phyloP scores from a whole-genome alignment of 2,329 filamentous ascomycete species.

The Helotiales sp. region DNA sequence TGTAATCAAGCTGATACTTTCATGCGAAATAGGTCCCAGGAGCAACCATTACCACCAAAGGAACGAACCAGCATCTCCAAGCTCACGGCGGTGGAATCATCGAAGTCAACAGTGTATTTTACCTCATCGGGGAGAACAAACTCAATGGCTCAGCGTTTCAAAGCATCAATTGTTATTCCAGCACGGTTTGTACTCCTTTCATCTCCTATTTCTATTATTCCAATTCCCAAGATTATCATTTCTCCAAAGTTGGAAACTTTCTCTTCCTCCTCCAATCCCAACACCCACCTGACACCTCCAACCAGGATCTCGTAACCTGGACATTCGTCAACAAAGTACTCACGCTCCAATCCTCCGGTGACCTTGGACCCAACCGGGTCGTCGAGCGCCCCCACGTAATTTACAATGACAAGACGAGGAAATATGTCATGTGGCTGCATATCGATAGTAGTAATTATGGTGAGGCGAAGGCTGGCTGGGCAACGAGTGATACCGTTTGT shows the following conservation, averaged over 20 bases:
- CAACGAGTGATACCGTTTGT: constrained; percentile 62
- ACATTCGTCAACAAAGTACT: constrained; percentile 64
- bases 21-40: constrained; percentile 38
- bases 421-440: constrained; percentile 74
- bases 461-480: constrained; percentile 69
- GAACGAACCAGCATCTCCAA: constrained; percentile 60
- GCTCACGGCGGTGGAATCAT: constrained; percentile 71
- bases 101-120: constrained; percentile 62
- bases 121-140: constrained; percentile 74
- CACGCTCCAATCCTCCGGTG: constrained; percentile 55
- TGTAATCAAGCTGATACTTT: no score
- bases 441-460: constrained; percentile 66
- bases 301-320: constrained; percentile 68
- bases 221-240: neutral
- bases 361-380: constrained; percentile 65
- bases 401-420: constrained; percentile 65
- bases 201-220: neutral
- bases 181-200: constrained; percentile 43
- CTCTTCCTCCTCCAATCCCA: neutral
- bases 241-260: no score
- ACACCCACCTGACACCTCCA: neutral
- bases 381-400: constrained; percentile 73
- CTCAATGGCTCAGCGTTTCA: constrained; percentile 64
- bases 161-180: constrained; percentile 71
- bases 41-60: constrained; percentile 40